Evolutionary conservation across 257 asterid genomes (phyloP).

Genomic region (Ajuga chamaepitys): DNA sequence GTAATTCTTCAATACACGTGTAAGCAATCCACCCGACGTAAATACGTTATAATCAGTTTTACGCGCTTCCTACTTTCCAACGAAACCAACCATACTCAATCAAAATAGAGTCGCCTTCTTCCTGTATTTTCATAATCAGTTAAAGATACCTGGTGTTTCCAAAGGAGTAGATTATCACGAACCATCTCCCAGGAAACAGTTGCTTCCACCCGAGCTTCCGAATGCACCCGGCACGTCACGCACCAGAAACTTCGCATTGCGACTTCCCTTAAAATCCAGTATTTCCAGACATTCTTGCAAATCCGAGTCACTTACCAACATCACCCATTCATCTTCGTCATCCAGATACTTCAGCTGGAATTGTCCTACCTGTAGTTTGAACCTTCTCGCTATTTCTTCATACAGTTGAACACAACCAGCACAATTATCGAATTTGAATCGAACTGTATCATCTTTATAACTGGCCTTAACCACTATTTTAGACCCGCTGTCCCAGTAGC

Average conservation of each 20-base stretch:
- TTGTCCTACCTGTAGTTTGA: constrained; percentile 49
- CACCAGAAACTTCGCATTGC: constrained; percentile 51
- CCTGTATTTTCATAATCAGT: neutral
- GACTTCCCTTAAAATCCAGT: constrained; percentile 45
- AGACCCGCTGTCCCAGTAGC: constrained; percentile 35
- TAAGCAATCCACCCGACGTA: neutral
- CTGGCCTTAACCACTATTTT: constrained; percentile 58
- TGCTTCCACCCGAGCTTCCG: constrained; percentile 82
- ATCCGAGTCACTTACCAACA: constrained; percentile 81
- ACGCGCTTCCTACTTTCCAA: neutral
- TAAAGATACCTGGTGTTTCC: neutral
- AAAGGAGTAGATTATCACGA: constrained; percentile 14
- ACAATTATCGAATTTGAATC: constrained; percentile 59
- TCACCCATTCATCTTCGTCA: constrained; percentile 93
- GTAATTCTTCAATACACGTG: neutral
- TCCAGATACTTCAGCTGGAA: constrained; percentile 86
- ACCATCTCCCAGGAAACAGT: constrained; percentile 38
- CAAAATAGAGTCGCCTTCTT: neutral
- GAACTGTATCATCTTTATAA: constrained; percentile 55
- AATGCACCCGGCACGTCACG: constrained; percentile 43
- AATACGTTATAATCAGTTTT: too few species aligned
- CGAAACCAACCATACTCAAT: neutral
- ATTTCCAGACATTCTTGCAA: constrained; percentile 73
- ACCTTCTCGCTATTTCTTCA: constrained; percentile 71
- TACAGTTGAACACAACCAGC: constrained; percentile 50